Conservation (phyloP, 345 rosid species). For the Aethionema arabicum region DNA sequence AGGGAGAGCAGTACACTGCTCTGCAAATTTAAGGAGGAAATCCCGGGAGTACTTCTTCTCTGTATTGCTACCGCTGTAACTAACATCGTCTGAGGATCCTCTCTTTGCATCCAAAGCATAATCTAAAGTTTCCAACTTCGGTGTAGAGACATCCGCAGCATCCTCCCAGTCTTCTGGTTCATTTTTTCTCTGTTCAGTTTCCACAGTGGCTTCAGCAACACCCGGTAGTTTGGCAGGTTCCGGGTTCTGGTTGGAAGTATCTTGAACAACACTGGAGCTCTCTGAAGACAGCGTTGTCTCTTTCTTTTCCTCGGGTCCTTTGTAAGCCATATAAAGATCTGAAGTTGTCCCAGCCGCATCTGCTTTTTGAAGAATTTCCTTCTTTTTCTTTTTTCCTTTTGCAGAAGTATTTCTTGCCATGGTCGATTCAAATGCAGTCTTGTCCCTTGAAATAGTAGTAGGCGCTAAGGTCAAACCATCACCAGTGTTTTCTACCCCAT, state of each 20-base stretch:
- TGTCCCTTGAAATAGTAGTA: conserved; percentile 49
- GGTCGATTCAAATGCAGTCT: conserved; percentile 42
- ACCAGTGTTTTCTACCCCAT: conserved; percentile 35
- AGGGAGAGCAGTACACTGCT: conserved; percentile 68
- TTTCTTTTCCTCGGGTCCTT: conserved; percentile 84
- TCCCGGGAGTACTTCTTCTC: conserved; percentile 90
- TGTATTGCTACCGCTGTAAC: conserved; percentile 42
- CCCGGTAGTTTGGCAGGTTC: conserved; percentile 33
- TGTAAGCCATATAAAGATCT: conserved; percentile 88
- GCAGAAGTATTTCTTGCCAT: conserved; percentile 45
- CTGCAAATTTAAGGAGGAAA: conserved; percentile 78
- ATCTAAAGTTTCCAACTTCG: conserved; percentile 62
- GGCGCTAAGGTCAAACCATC: conserved; percentile 34
- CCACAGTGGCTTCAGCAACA: conserved; percentile 37
- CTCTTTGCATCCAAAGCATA: conserved; percentile 29
- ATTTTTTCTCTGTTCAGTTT: conserved; percentile 44
- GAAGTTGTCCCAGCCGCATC: conserved; percentile 88
- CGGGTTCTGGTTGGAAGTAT: conserved; percentile 41
- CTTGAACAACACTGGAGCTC: conserved; percentile 29
- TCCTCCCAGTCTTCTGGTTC: conserved; percentile 99
- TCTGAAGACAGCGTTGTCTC: conserved; percentile 41
- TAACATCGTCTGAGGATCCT: conserved; percentile 36
- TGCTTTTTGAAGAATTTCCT: conserved; percentile 76
- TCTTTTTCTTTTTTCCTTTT: conserved; percentile 58
- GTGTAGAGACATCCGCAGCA: conserved; percentile 83